These are phyloP conservation scores for Geotrichum klebahnii DNA, from an alignment of 1,139 yeast genomes.

Conservation along the genomic window DNA sequence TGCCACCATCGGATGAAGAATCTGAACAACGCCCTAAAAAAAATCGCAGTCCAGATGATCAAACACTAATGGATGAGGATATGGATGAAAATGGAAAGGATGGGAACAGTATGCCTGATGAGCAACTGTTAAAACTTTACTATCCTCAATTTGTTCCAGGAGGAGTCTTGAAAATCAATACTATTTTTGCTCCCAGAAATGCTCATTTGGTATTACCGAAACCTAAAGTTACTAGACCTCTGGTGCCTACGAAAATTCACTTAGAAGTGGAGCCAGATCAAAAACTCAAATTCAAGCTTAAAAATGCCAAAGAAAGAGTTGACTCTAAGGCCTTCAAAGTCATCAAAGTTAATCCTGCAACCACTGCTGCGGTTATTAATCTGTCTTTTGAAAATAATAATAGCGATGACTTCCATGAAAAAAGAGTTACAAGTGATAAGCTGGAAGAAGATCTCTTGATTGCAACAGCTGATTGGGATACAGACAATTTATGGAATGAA, in stretches of 20 bases:
- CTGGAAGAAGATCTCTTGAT: slow-evolving; percentile 57
- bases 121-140: slow-evolving; percentile 39
- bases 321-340: slow-evolving; percentile 2
- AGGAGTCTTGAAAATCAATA: slow-evolving; percentile 60
- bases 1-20: slow-evolving; percentile 7
- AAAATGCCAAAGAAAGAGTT: slow-evolving; percentile 12
- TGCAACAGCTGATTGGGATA: slow-evolving; percentile 84
- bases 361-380: slow-evolving; percentile 24
- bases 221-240: slow-evolving; percentile 54
- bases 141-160: slow-evolving; percentile 62
- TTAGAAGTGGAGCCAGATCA: slow-evolving; percentile 46
- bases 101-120: slow-evolving; percentile 30
- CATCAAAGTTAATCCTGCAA: slow-evolving; percentile 16
- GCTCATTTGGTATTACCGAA: slow-evolving; percentile 49
- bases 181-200: slow-evolving; percentile 63
- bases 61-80: too few relatives aligned
- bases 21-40: background rate
- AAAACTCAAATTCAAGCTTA: slow-evolving; percentile 29
- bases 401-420: slow-evolving; percentile 22
- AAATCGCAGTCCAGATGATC: background rate
- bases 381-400: slow-evolving; percentile 9
- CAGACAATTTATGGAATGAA: slow-evolving; percentile 57
- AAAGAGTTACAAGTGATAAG: slow-evolving; percentile 24
- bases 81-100: background rate
- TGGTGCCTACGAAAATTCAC: slow-evolving; percentile 51